Conservation (phyloP, 768 basidiomycete genomes). For the Serendipita sp. region DNA sequence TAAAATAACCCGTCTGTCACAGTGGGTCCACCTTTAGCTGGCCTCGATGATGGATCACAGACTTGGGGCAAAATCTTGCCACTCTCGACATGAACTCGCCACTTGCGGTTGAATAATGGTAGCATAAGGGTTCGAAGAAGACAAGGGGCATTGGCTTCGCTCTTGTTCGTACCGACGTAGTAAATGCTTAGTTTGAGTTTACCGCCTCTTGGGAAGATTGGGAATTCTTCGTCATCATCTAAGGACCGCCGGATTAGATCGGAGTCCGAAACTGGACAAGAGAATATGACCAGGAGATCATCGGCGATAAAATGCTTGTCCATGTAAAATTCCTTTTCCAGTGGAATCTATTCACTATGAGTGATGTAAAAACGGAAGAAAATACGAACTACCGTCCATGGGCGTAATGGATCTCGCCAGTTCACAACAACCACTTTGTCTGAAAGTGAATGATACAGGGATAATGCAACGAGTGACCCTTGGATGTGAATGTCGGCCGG, state of each 20-base stretch:
- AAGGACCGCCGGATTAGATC: background rate
- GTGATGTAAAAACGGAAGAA: background rate
- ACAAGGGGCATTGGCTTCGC: background rate
- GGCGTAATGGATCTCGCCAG: background rate
- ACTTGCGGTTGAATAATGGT: background rate
- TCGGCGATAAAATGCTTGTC: background rate
- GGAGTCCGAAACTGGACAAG: background rate
- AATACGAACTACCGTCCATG: background rate
- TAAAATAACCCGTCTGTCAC: background rate
- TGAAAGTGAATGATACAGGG: background rate
- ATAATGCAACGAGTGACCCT: background rate
- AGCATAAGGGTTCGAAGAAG: conserved; percentile 1
- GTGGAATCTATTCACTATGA: background rate
- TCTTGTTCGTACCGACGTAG: background rate
- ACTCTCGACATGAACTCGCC: background rate
- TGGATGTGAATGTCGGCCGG: background rate
- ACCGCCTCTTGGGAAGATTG: background rate
- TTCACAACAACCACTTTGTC: background rate
- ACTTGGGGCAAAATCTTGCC: conserved; percentile 3
- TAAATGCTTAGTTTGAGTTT: background rate
- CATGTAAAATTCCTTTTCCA: background rate
- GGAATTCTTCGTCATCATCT: background rate
- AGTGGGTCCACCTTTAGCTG: background rate
- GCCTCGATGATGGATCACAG: background rate
- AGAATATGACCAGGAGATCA: background rate